Base-by-base conservation (phyloP, 108 stramenopile species). In the Stephanodiscus triporus region DNA sequence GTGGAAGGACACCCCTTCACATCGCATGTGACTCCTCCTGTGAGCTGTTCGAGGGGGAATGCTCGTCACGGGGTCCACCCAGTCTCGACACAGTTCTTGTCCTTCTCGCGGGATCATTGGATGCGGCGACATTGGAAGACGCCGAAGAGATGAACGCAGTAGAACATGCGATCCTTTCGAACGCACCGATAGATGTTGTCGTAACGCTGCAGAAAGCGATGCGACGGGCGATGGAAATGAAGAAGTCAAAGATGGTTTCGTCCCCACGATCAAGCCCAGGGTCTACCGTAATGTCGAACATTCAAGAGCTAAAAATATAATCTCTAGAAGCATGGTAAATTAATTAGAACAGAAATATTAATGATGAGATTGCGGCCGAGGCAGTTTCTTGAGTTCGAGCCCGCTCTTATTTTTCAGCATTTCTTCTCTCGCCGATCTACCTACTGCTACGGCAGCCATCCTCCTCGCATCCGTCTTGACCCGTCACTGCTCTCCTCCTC, bases 21-120 rank as follows among this genome's bases (percentile, higher is more conserved):
- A 24, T 69, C n/a, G 68, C 68, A 29, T 40, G 68, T 56, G 68
- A 69, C 42, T 57, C 20, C 6, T 40, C 68, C 40, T 69, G 68
- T 53, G 54, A 40, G 27, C 56, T 69, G 0, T 69, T 69, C 16
- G 68, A 69, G 11, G 53, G 9, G 7, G n/a, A 24, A 22, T 17
- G 17, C 63, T 14, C 40, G 19, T 37, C 49, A 20, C 37, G 68
- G 43, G 40, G 53, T 23, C 55, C 45, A 9, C 63, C 55, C n/a
- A 37, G 50, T 38, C 38, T 57, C 26, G 68, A 69, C 19, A 37
- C 42, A 10, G 20, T 69, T n/a, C 37, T 26, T 29, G 36, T 37
- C 54, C 38, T 69, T 24, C 68, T 69, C 42, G 29, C 68, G 16
- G 68, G 37, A 24, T 69, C 54, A 19, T 0, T 69, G 10, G 22